Evolutionary conservation across 306 rosid genomes (phyloP).

Genomic region (Prunus mira): DNA sequence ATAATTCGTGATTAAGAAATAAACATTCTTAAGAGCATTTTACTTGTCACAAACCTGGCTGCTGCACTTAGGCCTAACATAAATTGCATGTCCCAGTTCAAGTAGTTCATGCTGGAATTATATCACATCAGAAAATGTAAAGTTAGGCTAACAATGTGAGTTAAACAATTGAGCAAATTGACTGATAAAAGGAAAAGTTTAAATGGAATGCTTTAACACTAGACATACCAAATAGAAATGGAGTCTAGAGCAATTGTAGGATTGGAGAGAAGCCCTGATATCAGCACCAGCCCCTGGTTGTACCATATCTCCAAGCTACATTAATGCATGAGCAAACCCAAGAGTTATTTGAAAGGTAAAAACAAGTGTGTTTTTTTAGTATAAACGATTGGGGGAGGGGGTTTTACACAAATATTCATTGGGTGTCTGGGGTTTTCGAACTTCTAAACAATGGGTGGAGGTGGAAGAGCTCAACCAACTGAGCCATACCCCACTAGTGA

Average conservation of each 20-base stretch:
- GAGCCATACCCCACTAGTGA: too few relatives aligned
- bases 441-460: too few relatives aligned
- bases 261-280: constrained; percentile 64
- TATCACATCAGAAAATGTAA: not conserved
- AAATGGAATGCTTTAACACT: not conserved
- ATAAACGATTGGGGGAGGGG: not conserved
- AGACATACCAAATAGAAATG: constrained; percentile 47
- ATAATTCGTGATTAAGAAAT: not conserved
- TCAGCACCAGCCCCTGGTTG: constrained; percentile 62
- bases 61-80: constrained; percentile 72
- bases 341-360: not conserved
- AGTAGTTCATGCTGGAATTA: constrained; percentile 62
- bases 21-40: not conserved
- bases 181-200: not conserved
- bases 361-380: not conserved
- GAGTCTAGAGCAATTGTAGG: constrained; percentile 63
- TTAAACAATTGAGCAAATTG: not conserved
- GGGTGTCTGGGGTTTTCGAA: too few relatives aligned
- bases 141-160: not conserved
- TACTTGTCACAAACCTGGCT: constrained; percentile 50
- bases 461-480: too few relatives aligned
- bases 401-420: too few relatives aligned
- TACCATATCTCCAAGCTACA: constrained; percentile 84
- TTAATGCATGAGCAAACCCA: not conserved
- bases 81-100: constrained; percentile 61